phyloP scores from a whole-genome alignment of 2,329 filamentous ascomycete species.

The Paecilomyces variotii region DNA sequence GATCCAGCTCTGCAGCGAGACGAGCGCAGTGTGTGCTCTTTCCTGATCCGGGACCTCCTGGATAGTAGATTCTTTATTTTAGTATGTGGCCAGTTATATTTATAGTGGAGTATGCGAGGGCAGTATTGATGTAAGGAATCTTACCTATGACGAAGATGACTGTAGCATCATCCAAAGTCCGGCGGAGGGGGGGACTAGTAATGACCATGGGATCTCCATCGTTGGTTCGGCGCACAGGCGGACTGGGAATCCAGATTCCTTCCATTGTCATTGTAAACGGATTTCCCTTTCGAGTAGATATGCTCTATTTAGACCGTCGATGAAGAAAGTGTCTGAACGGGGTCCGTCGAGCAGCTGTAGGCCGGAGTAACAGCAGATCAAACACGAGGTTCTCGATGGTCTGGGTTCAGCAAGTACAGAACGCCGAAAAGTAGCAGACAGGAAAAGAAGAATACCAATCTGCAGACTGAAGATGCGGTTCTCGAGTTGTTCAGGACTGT shows the following conservation, averaged over 20 bases:
- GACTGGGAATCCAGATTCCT: no score
- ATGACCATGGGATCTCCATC: background rate
- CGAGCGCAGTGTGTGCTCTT: background rate
- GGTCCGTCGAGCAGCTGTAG: background rate
- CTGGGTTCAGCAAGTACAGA: background rate
- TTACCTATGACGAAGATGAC: background rate
- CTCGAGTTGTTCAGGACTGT: background rate
- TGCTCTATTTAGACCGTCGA: background rate
- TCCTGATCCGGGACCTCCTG: background rate
- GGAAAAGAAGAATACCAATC: background rate
- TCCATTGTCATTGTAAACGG: background rate
- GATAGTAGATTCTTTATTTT: background rate
- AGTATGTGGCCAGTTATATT: background rate
- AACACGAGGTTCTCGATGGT: background rate
- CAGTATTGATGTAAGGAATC: background rate
- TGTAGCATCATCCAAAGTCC: background rate
- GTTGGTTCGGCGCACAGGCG: background rate
- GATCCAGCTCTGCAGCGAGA: background rate
- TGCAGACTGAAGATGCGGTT: background rate
- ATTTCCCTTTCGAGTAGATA: background rate
- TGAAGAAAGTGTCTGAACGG: background rate
- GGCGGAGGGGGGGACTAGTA: background rate
- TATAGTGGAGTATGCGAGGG: background rate
- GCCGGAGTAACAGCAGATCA: background rate
- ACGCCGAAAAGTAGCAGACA: background rate